Evolutionary conservation across 2,329 filamentous ascomycete species (phyloP), one percentile per base, ranked within the genome.

Genomic region (Fusarium longipes): DNA sequence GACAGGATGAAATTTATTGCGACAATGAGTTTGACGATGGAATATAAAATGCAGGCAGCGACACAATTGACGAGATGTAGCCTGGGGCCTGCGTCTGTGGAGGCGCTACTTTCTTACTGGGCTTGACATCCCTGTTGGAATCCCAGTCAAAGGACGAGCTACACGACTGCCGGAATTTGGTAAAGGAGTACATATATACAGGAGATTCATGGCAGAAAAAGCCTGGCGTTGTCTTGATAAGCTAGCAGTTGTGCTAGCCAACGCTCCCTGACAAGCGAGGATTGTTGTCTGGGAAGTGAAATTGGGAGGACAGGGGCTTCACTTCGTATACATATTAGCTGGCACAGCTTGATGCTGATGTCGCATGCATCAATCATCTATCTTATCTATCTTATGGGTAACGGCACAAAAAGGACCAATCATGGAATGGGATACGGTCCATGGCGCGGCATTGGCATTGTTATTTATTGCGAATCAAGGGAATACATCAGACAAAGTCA

Each of bases 101-200:
- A 58, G 58, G 58, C 70, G 68, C 69, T 73, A 70, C 69, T 72
- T 73, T 63, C 71, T 73, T 29, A 73, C 71, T 63, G 57, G 70
- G 67, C 57, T 70, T 64, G 63, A 64, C 33, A 73, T 52, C 68
- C 70, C 59, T 73, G 70, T 36, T 30, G 38, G 38, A 25, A 65
- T 62, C 57, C 66, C 52, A 62, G 67, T 54, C 57, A 44, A 17
- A 53, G 44, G 57, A 58, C 27, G 48, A 60, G 53, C 57, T 63
- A 54, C 48, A 70, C 50, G 65, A 56, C 59, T 69, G 60, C 64
- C 42, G 64, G 50, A 50, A 44, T 52, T 63, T 44, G 47, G 25
- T 42, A 33, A 40, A 58, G 58, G 60, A 58, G 51, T 56, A 56
- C 64, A 68, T 53, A 68, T 18, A 68, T 53, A 68, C 18, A 58